Evolutionary conservation across 768 basidiomycete species (phyloP).

Genomic region (Pisolithus marmoratus): DNA sequence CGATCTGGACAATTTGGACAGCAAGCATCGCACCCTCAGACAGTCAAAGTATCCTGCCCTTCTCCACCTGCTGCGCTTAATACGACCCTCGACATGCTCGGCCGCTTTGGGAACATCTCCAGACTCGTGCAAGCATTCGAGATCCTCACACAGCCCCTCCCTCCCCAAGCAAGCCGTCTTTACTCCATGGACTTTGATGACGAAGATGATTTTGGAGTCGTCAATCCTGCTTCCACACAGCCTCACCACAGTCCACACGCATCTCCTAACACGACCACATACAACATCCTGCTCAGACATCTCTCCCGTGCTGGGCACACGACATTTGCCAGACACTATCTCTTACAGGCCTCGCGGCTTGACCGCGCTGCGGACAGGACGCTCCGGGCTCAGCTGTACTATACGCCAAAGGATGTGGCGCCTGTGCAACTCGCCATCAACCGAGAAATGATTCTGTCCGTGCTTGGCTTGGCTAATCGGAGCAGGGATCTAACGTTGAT

Average conservation of each 20-base stretch:
- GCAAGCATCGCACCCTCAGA: background rate
- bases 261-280: conserved; percentile 62
- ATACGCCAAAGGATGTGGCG: conserved; percentile 27
- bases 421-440: conserved; percentile 54
- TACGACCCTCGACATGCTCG: conserved; percentile 66
- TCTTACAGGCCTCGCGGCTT: conserved; percentile 44
- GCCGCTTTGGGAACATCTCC: conserved; percentile 51
- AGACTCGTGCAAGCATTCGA: conserved; percentile 74
- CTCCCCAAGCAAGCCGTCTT: conserved; percentile 39
- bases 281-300: conserved; percentile 55
- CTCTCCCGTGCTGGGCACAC: conserved; percentile 43
- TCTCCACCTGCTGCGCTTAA: conserved; percentile 67
- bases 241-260: conserved; percentile 39
- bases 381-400: conserved; percentile 30
- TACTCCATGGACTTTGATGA: conserved; percentile 57
- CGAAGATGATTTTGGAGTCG: conserved; percentile 49
- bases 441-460: conserved; percentile 49
- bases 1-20: conserved; percentile 52
- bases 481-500: conserved; percentile 54
- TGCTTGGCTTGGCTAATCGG: conserved; percentile 53
- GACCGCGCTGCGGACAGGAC: conserved; percentile 34
- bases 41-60: conserved; percentile 32
- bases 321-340: conserved; percentile 61
- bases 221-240: conserved; percentile 32
- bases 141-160: conserved; percentile 68